Percentiles rank a stretch among this genome's conserved stretches.
Evolutionary conservation across 306 rosid species (phyloP).

Genomic region (Vachellia pachyceras): DNA sequence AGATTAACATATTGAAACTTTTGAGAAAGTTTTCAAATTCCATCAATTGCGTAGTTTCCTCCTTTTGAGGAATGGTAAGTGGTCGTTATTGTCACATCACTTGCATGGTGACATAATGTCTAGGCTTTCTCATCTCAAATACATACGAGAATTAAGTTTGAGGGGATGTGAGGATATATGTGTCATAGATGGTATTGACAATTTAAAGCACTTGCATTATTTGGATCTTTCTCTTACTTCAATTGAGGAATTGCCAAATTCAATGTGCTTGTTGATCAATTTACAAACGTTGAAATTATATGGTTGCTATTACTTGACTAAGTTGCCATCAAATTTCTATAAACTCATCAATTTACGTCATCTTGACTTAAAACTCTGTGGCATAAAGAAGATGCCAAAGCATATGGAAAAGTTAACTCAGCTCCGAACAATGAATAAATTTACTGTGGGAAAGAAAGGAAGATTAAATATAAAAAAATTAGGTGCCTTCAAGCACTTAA

Average conservation of each 20-base stretch:
- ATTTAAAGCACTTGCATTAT: constrained; percentile 38
- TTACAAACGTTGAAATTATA: not conserved
- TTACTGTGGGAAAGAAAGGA: not conserved
- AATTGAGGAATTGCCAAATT: not conserved
- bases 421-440: not conserved
- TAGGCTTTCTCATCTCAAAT: not conserved
- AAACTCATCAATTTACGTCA: not conserved
- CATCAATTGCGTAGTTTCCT: not conserved
- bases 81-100: fast-evolving
- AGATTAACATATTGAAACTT: fast-evolving
- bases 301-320: fast-evolving
- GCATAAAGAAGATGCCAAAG: not conserved
- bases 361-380: not conserved
- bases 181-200: constrained; percentile 7
- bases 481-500: not conserved
- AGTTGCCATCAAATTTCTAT: not conserved
- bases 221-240: not conserved
- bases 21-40: not conserved
- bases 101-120: not conserved
- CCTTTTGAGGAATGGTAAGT: fast-evolving
- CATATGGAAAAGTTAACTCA: not conserved
- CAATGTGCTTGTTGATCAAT: not conserved
- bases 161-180: fast-evolving
- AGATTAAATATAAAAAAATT: not conserved
- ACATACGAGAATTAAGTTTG: not conserved